Base-by-base conservation (phyloP, 2,329 filamentous ascomycete species). In the Chalaropsis thielavioides region DNA sequence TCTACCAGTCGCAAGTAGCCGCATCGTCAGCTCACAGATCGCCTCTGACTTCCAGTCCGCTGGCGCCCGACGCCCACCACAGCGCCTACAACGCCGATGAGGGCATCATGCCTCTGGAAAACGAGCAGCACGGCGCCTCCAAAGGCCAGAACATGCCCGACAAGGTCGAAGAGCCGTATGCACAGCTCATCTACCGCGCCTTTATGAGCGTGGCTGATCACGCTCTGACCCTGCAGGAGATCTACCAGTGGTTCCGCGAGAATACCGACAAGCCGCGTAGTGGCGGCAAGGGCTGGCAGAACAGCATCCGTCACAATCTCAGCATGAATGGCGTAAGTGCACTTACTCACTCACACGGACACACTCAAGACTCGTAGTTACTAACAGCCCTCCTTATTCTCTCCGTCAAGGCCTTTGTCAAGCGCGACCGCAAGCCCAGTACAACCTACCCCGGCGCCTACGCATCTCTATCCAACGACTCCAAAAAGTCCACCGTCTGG, bases 291-390 rank as follows among this genome's bases (percentile, higher is more conserved):
- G 92, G 92, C 10, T 97, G 92, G 92, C 88, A 92, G 75, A 97
- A 96, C 74, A 95, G 90, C 73, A 95, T 97, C 69, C 84, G 92
- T 1, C 92, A 97, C 74, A 97, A 97, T 70, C 78, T 97, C 7
- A 96, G 90, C 60, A 96, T 97, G 92, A 97, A 97, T 71, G 81
- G 82, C 67, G 92, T 96, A 83, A 76, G 76, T 69, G 13, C n/a
- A 51, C 54, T 6, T 51, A 22, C 19, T 22, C 31, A 35, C 3
- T 7, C 35, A 38, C 35, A 38, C 35, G 8, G 4, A 38, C 35
- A 38, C 3, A 38, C 35, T 8, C 10, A 38, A 38, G 5, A 38
- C 35, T 7, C 35, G 1, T 38, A 31, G 31, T 3, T 31, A 31
- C 31, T 31, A 31, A 31, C 31, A 31, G 3, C 35, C 41, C 17